Evolutionary conservation across 352 stramenopile genomes (phyloP), one percentile per base, ranked within the genome.

Genomic region (Phytophthora litchii): DNA sequence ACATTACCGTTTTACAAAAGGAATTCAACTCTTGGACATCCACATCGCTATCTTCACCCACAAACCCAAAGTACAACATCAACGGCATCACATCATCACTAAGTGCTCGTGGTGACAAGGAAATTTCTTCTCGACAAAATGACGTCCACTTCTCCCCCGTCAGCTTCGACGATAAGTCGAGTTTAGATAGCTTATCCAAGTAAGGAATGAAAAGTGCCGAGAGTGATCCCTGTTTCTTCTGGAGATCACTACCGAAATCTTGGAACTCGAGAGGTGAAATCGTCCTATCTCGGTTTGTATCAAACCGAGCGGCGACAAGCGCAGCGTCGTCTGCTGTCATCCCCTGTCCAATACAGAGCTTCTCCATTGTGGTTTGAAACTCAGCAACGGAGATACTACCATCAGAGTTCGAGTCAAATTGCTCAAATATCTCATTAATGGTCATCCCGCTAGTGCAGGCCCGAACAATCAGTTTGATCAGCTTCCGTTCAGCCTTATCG

Each of bases 381-480:
- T 94, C 86, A 4, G 45, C 23, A 0, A 80, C 25, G 0, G 72
- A 88, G 17, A 94, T 79, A 14, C 55, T 68, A 3, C 86, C 79
- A 25, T 91, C 84, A 0, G 58, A 69, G 36, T 93, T 75, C 1
- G 57, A 49, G 54, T 94, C 86, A 42, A 94, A 92, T 3, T 95
- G 68, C n/a, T 78, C 49, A 36, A 97, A 96, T 4, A 92, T 67
- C 13, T 92, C 70, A 9, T 76, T 64, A 4, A 89, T 54, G 0
- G 45, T 67, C 47, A 93, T 63, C 0, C 83, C 86, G 23, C 51
- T 59, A 6, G 61, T 54, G 38, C 76, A 66, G 7, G 84, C 82
- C 2, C 78, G 75, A 44, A 82, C 52, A 3, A 91, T 51, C 10
- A 91, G 54, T 54, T 91, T 85, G 53, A 88, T 75, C 9, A 91